Base-by-base conservation (phyloP, 257 asterid species). In the Plectranthus barbatus region DNA sequence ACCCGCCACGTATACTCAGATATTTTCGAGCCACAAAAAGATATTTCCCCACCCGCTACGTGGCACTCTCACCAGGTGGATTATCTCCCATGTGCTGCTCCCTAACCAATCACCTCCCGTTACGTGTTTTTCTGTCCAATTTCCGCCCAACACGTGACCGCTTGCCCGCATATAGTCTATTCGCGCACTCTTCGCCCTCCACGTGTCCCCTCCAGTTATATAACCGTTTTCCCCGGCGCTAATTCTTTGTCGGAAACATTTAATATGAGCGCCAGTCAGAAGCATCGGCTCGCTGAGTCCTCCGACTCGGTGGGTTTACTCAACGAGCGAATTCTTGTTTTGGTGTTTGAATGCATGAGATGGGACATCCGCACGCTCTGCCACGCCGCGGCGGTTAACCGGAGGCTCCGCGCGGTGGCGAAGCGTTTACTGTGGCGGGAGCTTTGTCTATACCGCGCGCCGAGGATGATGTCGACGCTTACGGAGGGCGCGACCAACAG, bases 361-460 rank as follows among this genome's bases (percentile, higher is more conserved):
- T 91, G 95, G 95, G 96, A 91, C 44, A 86, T 91, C 20, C 86
- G 62, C 9, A 69, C 76, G 19, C 76, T 91, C 26, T 81, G 89
- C 68, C 78, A 55, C 1, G 54, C 74, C 44, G 75, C 91, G 13
- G 55, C 80, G 19, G 94, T 88, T 2, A 84, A 76, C 54, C 55
- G 82, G 46, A 67, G 64, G 54, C 85, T 88, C 26, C 84, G 87
- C 6, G 96, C 96, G 1, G 14, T 91, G 55, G 91, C 91, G 0
- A 83, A 80, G 13, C 74, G 95, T 57, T 69, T 86, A 24, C 76
- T 91, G 0, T 91, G 98, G 98, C 80, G 80, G 29, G 90, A 84
- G 76, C 81, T 88, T 23, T 86, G 95, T 58, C 60, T 72, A 11
- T 56, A 78, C 74, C 77, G 86, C 19, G 96, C 96, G 9, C 95